phyloP scores from a whole-genome alignment of 2,329 filamentous ascomycete species.

The Paracorniculantispora psalliotae region DNA sequence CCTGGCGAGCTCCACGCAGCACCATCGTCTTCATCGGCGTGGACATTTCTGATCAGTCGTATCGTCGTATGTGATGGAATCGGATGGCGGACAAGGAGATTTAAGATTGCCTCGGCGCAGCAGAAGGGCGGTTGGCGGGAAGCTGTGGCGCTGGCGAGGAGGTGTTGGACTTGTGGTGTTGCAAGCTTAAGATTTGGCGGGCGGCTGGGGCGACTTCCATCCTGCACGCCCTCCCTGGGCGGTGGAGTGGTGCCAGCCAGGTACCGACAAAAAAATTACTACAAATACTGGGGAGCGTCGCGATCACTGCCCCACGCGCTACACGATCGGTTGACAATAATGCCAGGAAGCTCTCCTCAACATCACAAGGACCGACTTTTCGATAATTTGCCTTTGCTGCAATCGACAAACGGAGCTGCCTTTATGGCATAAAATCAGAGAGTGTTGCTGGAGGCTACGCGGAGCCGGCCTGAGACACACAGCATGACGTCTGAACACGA shows the following conservation, averaged over 20 bases:
- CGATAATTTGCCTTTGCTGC: too few relatives aligned
- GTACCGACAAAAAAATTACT: not conserved
- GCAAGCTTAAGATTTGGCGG: not conserved
- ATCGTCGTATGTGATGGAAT: too few relatives aligned
- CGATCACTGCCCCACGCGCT: not conserved
- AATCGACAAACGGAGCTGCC: too few relatives aligned
- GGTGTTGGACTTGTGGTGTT: not conserved
- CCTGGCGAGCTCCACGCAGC: conserved; percentile 5
- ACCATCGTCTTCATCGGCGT: conserved; percentile 11
- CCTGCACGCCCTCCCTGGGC: not conserved
- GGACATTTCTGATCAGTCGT: conserved; percentile 1
- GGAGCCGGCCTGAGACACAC: not conserved
- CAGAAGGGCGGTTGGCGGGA: not conserved
- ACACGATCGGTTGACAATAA: not conserved
- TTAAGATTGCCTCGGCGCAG: not conserved
- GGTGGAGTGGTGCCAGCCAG: not conserved
- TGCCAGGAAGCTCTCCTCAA: too few relatives aligned
- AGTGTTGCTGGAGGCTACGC: not conserved
- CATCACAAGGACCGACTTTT: too few relatives aligned
- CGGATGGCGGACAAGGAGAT: not conserved
- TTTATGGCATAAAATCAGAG: not conserved
- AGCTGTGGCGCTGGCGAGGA: not conserved
- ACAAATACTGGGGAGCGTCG: not conserved
- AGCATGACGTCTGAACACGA: not conserved
- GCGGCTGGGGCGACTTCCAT: not conserved